These are phyloP conservation scores for Ceratonia siliqua DNA, from an alignment of 306 rosid species.

Conservation along the genomic window DNA sequence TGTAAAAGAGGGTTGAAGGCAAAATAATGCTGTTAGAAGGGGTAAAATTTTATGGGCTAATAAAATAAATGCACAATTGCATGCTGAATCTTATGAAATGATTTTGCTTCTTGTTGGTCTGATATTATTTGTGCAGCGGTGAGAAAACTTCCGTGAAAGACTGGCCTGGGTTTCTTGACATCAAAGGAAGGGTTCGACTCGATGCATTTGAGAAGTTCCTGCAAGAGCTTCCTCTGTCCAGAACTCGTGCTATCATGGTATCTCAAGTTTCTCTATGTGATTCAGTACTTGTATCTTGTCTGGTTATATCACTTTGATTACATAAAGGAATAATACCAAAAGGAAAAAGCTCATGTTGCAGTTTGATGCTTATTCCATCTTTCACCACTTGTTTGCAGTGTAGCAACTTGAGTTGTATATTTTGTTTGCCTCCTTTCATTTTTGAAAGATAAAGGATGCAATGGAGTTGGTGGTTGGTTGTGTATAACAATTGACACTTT, in stretches of 20 bases:
- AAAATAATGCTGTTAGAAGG: no score
- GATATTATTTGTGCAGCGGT: conserved; percentile 64
- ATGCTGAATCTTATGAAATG: no score
- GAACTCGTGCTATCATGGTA: conserved; percentile 98
- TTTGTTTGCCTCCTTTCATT: background rate
- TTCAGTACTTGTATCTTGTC: conserved; percentile 30
- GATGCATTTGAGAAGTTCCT: conserved; percentile 91
- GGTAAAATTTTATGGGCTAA: no score
- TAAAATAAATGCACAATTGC: no score
- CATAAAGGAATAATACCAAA: conserved; percentile 1
- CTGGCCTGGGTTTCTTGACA: conserved; percentile 85
- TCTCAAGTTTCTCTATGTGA: conserved; percentile 48
- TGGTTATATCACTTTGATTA: conserved; percentile 11
- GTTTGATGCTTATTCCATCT: conserved; percentile 17
- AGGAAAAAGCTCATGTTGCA: background rate
- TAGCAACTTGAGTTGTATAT: background rate
- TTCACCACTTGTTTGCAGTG: background rate
- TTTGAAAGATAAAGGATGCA: background rate
- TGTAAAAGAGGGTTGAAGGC: no score
- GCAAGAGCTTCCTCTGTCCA: conserved; percentile 78
- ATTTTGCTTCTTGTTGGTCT: conserved; percentile 10
- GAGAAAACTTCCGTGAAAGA: conserved; percentile 72
- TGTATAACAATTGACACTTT: background rate
- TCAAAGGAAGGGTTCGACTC: conserved; percentile 92
- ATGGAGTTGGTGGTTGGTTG: conserved; percentile 7